Base-by-base conservation (phyloP, 495 filamentous ascomycete genomes). In the Jackrogersella multiformis region DNA sequence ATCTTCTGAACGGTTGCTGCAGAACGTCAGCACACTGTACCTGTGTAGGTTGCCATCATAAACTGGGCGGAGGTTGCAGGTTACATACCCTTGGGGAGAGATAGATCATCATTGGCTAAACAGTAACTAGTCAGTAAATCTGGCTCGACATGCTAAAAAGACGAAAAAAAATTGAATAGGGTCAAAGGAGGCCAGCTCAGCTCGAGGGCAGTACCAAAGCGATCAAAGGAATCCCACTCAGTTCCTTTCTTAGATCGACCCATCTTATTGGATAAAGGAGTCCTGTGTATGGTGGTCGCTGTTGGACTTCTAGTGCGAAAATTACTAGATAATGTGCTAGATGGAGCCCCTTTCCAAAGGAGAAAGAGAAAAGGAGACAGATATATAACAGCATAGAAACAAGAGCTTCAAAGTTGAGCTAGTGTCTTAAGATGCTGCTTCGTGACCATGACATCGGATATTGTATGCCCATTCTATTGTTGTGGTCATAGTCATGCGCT, bases 1-100 rank as follows among this genome's bases (percentile, higher is more conserved):
- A 99, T 99, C 78, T 99, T 99, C 74, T 96, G 92, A 61, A 99
- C 96, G 41, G 95, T 99, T 20, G 95, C 95, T 97, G 60, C 24
- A 55, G 23, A 12, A 5, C 13, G 41, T 72, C 45, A 63, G 61
- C 10, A 13, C 13, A 38, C 21, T 45, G 48, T 39, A 0, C 42
- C 61, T 18, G 26, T 5, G 38, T 18, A n/a, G n/a, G n/a, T n/a
- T n/a, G 52, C 30, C 16, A 9, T 18, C 9, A 38, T 24, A 8
- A 24, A 21, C 23, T 48, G 23, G 20, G 23, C 5, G 12, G 15
- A 26, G 21, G 6, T 10, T 13, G n/a, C 18, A 9, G 13, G 36
- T 24, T 24, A 74, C 80, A 66, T 83, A 92, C 92, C 91, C 84
- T 99, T 99, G 15, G 95, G 95, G 42, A 99, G 86, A 52, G 93